These are phyloP conservation scores for Solanum phureja DNA, from an alignment of 257 asterid species.

Conservation along the genomic window DNA sequence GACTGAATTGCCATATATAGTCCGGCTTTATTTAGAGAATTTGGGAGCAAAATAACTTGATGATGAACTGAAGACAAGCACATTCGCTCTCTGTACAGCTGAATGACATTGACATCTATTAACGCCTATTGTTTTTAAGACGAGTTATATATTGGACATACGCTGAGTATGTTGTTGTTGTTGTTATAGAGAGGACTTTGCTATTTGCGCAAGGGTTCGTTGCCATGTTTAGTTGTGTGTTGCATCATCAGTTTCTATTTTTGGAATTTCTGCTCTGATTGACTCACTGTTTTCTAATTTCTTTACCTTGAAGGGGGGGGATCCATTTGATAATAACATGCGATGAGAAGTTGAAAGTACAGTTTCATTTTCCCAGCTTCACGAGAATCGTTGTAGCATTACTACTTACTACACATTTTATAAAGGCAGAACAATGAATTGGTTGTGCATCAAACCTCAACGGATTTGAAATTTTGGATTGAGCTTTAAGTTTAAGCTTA, in stretches of 20 bases:
- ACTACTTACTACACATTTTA: conserved; percentile 43
- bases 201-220: neutral
- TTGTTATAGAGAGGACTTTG: neutral
- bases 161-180: neutral
- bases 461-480: no score
- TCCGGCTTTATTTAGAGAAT: no score
- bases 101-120: neutral
- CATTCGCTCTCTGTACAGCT: neutral
- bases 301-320: neutral
- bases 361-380: conserved; percentile 25
- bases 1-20: no score
- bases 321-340: conserved; percentile 18
- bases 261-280: neutral
- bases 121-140: neutral
- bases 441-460: no score
- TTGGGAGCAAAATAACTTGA: no score
- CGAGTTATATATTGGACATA: neutral
- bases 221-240: neutral
- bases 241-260: neutral
- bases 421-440: conserved; percentile 47
- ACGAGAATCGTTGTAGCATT: conserved; percentile 8
- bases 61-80: neutral
- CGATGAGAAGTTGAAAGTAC: conserved; percentile 88
- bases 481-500: no score
- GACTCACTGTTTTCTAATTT: neutral